Conservation (phyloP, 2,329 filamentous ascomycete genomes). For the Nemania serpens region DNA sequence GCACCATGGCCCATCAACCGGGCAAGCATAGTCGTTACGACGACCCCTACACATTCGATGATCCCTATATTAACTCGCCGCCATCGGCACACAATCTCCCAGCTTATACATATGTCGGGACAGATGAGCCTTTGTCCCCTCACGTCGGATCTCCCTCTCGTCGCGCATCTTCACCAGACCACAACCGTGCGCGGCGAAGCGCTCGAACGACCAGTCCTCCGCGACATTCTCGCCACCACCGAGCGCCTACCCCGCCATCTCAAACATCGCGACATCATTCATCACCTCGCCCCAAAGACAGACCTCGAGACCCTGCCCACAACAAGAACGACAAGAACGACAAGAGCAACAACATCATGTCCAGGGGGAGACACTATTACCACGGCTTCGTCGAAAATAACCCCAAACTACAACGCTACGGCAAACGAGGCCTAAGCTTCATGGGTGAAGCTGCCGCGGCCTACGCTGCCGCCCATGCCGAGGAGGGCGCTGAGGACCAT, state of each 20-base stretch:
- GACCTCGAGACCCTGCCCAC: constrained; percentile 10
- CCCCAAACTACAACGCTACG: constrained; percentile 36
- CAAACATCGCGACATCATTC: constrained; percentile 19
- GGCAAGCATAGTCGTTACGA: constrained; percentile 35
- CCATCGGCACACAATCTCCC: constrained; percentile 22
- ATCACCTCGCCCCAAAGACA: constrained; percentile 25
- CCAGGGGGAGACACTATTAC: constrained; percentile 29
- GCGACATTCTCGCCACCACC: constrained; percentile 29
- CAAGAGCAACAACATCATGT: not conserved
- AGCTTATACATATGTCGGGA: constrained; percentile 40
- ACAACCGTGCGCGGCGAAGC: constrained; percentile 25
- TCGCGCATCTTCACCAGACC: constrained; percentile 27
- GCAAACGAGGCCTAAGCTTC: constrained; percentile 36
- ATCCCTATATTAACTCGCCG: constrained; percentile 36
- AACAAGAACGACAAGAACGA: no score
- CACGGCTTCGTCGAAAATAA: constrained; percentile 30
- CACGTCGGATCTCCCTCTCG: constrained; percentile 19
- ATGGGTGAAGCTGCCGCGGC: constrained; percentile 39
- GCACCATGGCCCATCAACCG: constrained; percentile 36
- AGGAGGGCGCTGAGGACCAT: constrained; percentile 20
- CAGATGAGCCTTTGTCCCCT: constrained; percentile 32
- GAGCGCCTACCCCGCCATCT: constrained; percentile 15
- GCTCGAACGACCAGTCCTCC: constrained; percentile 37
- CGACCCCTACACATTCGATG: constrained; percentile 39
- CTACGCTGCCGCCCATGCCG: constrained; percentile 37